Percentiles rank a stretch among this genome's conserved stretches.
These are phyloP conservation scores for Cerioporus squamosus DNA, from an alignment of 1,284 basidiomycete genomes.

Conservation along the genomic window DNA sequence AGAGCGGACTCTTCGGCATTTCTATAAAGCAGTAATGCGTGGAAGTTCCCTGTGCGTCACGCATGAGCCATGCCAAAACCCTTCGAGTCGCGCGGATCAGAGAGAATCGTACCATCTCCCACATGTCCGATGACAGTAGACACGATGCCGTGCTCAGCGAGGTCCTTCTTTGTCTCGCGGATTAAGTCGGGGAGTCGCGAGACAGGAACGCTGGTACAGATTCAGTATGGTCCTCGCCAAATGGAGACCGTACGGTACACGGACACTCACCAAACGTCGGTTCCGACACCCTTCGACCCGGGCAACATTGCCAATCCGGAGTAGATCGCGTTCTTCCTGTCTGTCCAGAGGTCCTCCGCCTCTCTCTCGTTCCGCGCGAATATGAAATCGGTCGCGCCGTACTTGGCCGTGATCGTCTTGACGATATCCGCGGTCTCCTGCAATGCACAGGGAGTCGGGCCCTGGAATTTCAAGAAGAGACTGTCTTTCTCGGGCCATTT, in stretches of 20 bases:
- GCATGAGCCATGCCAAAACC: too few species aligned
- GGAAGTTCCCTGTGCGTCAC: too few species aligned
- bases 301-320: constrained; percentile 68
- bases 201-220: background rate
- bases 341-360: constrained; percentile 81
- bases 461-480: constrained; percentile 91
- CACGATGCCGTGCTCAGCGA: constrained; percentile 2
- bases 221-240: too few species aligned
- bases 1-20: constrained; percentile 60
- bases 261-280: constrained; percentile 79
- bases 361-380: constrained; percentile 72
- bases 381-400: constrained; percentile 74
- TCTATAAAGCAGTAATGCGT: constrained; percentile 47
- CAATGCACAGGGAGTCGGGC: constrained; percentile 62
- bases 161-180: constrained; percentile 7
- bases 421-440: constrained; percentile 67
- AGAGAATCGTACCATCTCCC: constrained; percentile 2
- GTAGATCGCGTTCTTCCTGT: constrained; percentile 85
- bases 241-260: too few species aligned
- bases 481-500: constrained; percentile 74
- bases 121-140: constrained; percentile 12
- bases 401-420: constrained; percentile 57
- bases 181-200: constrained; percentile 3
- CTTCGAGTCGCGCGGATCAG: background rate
- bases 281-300: constrained; percentile 75